Evolutionary conservation across 805 yeast species (phyloP), one percentile per base, ranked within the genome.

Genomic region (Candida sonorensis): DNA sequence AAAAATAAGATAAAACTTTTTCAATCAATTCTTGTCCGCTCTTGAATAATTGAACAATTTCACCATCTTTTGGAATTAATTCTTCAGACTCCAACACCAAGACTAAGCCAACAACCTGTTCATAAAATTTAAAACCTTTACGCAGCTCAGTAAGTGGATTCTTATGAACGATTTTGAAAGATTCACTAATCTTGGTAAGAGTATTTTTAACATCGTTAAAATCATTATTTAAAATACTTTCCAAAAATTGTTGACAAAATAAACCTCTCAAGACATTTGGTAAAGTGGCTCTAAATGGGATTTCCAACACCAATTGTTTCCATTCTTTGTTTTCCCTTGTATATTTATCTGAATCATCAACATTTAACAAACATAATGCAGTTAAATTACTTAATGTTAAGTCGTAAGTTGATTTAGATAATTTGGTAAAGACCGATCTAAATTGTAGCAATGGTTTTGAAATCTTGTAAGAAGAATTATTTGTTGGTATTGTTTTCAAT

Each of bases 251-350:
- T 45, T 75, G 76, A 5, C 70, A 60, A 4, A 79, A 62, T 9
- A 81, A 66, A 7, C 83, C 90, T 46, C 77, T 52, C 10, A 81
- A 60, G 1, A 85, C 75, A 47, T 68, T 79, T 37, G 83, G 79
- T 20, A 74, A 53, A 26, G 63, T 61, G 17, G 51, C 53, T 36
- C 64, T 69, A 48, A 82, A 84, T 9, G 95, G 95, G 31, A 81
- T 46, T 37, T 70, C 65, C 10, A 58, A 46, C 3, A 74, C 71
- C 27, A 86, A 55, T 7, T 59, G 40, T 29, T 65, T 59, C 95
- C 95, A 86, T 3, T 71, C 68, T 12, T 49, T 40, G 41, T 67
- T 72, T 4, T 61, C 50, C 35, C 61, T 41, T 17, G 39, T 39
- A 8, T 66, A 47, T 48, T 84, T 77, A 33, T 77, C 66, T 7